Evolutionary conservation across 805 yeast genomes (phyloP), one percentile per base, ranked within the genome.

Genomic region (Candida lessepsii): DNA sequence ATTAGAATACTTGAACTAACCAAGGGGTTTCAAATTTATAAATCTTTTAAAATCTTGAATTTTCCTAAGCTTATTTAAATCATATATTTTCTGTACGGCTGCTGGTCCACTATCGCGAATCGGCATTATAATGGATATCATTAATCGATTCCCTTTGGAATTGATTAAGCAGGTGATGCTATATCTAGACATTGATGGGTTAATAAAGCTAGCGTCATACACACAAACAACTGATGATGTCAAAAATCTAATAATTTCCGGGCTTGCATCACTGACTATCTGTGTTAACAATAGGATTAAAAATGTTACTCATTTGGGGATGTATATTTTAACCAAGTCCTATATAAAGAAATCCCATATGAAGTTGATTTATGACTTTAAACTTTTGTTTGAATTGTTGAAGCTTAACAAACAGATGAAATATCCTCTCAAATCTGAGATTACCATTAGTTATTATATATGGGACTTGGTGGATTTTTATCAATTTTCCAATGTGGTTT

Each of bases 401-500:
- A 23, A 14, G 14, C 39, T 44, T 19, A 28, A 37, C 35, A 25
- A 30, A 24, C 27, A 27, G 27, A 10, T 29, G 6, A 43, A 41
- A 5, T 21, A 29, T 13, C 20, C 19, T 18, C 16, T 40, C 11
- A 29, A 21, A 18, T 20, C 13, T 17, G 37, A 35, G 28, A 20
- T 53, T 9, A 50, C 54, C 21, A 27, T 54, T 5, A 46, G 50
- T 18, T 53, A 37, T 37, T 49, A 47, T 35, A 28, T 53, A 7
- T 47, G 51, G 53, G 46, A 45, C 26, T 15, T 52, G 8, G 18
- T 31, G 9, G 51, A 53, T 32, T 26, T 53, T 7, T 28, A 23
- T 11, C 50, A 49, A 6, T 41, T 47, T 21, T 17, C 45, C 11
- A 30, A 26, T 11, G 11, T 46, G 9, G 18, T 45, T 1, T 10